Conservation (phyloP, 495 filamentous ascomycete genomes). For the Daldinia loculata region DNA sequence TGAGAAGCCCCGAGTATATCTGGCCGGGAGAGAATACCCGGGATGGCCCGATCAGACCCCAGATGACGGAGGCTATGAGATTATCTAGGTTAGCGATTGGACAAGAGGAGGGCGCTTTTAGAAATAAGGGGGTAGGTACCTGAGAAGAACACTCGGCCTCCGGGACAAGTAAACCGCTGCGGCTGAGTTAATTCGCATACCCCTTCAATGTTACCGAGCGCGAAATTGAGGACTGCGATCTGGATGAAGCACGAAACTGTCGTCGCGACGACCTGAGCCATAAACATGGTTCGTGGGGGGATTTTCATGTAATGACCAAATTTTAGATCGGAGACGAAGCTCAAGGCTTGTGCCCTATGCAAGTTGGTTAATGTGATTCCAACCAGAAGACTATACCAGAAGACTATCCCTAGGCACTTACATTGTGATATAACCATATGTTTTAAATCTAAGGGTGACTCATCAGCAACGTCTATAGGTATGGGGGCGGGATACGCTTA, state of each 20-base stretch:
- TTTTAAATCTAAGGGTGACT: conserved; percentile 66
- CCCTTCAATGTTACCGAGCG: conserved; percentile 66
- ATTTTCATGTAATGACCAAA: conserved; percentile 79
- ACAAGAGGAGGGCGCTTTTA: neutral
- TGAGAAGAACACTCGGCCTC: conserved; percentile 72
- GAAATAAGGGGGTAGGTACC: conserved; percentile 44
- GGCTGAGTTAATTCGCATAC: conserved; percentile 68
- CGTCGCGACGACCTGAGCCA: conserved; percentile 72
- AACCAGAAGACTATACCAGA: neutral
- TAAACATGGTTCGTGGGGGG: conserved; percentile 71
- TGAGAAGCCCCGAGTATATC: conserved; percentile 70
- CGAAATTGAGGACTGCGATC: conserved; percentile 70
- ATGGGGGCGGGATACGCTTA: conserved; percentile 33
- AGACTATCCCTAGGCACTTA: conserved; percentile 39
- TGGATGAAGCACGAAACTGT: conserved; percentile 73
- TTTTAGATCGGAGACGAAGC: conserved; percentile 63
- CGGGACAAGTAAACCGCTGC: conserved; percentile 73
- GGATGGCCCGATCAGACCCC: conserved; percentile 72
- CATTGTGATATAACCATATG: conserved; percentile 76
- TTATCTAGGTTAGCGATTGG: neutral
- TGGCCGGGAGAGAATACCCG: conserved; percentile 74
- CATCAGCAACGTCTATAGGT: neutral
- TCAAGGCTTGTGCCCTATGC: conserved; percentile 59
- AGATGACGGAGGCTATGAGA: conserved; percentile 65
- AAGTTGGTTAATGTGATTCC: neutral